Conservation (phyloP, 257 asterid species). For the Solanum chaucha region DNA sequence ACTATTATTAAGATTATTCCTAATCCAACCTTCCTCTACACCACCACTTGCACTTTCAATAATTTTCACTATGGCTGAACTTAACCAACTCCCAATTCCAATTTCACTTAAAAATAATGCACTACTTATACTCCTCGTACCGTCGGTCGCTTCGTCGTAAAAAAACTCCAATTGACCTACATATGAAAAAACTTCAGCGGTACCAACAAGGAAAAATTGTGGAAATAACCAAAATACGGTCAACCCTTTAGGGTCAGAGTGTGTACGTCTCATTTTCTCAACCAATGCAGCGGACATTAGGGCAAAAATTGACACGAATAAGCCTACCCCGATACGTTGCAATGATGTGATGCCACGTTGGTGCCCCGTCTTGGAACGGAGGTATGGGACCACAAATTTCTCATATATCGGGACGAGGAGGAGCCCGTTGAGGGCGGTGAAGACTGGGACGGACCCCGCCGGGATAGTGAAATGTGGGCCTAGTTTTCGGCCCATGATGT, state of each 20-base stretch:
- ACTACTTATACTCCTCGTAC: slow-evolving; percentile 71
- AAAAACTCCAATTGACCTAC: slow-evolving; percentile 78
- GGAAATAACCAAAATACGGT: slow-evolving; percentile 70
- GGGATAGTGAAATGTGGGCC: slow-evolving; percentile 35
- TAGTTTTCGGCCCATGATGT: slow-evolving; percentile 36
- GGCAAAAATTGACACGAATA: slow-evolving; percentile 59
- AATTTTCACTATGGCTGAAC: slow-evolving; percentile 52
- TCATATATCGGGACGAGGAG: slow-evolving; percentile 64
- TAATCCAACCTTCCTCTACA: slow-evolving; percentile 44
- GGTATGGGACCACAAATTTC: slow-evolving; percentile 33
- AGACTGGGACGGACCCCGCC: slow-evolving; percentile 53
- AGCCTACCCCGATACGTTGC: slow-evolving; percentile 64
- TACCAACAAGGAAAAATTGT: slow-evolving; percentile 51
- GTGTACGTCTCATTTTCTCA: slow-evolving; percentile 35
- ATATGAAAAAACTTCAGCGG: slow-evolving; percentile 65
- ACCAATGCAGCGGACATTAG: slow-evolving; percentile 54
- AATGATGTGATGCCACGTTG: slow-evolving; percentile 55
- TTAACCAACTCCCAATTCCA: slow-evolving; percentile 80
- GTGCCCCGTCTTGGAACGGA: slow-evolving; percentile 50
- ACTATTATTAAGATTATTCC: slow-evolving; percentile 38
- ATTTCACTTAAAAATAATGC: slow-evolving; percentile 71
- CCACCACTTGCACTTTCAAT: slow-evolving; percentile 38
- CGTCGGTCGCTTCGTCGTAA: slow-evolving; percentile 68
- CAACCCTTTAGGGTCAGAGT: background rate
- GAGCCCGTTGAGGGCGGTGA: slow-evolving; percentile 50